These are phyloP conservation scores for Flammula alnicola DNA, from an alignment of 1,284 basidiomycete genomes.

Conservation along the genomic window DNA sequence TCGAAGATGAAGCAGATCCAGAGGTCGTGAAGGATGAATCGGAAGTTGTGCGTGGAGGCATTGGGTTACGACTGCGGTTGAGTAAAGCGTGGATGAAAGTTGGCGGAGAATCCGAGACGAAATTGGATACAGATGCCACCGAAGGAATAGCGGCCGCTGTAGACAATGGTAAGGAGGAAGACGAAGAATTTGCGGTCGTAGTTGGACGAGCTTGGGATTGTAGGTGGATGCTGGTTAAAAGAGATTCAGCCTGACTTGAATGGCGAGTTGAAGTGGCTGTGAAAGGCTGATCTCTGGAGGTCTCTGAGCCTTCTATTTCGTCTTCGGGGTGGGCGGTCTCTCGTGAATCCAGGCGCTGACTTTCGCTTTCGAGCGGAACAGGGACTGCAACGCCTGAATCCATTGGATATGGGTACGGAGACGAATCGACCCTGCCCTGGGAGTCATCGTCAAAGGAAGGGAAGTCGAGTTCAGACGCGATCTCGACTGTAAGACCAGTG, in stretches of 20 bases:
- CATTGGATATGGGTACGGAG: slow-evolving; percentile 17
- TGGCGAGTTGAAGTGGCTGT: slow-evolving; percentile 1
- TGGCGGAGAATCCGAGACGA: slow-evolving; percentile 14
- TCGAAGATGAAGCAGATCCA: slow-evolving; percentile 20
- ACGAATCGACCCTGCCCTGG: slow-evolving; percentile 8
- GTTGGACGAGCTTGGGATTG: slow-evolving; percentile 22
- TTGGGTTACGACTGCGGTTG: slow-evolving; percentile 21
- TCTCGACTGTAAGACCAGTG: slow-evolving; percentile 40
- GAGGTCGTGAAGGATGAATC: slow-evolving; percentile 22
- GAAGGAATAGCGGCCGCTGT: slow-evolving; percentile 1
- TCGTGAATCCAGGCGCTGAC: slow-evolving; percentile 22
- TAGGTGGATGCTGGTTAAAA: slow-evolving; percentile 19
- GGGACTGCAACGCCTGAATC: slow-evolving; percentile 12
- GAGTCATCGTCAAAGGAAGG: slow-evolving; percentile 21
- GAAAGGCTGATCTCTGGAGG: slow-evolving; percentile 13
- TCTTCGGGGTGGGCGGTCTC: slow-evolving; percentile 25
- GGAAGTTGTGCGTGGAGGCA: slow-evolving; percentile 20
- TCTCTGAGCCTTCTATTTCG: slow-evolving; percentile 25
- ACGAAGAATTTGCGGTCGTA: slow-evolving; percentile 11
- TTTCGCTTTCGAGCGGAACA: slow-evolving; percentile 16
- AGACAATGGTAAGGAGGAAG: slow-evolving; percentile 9
- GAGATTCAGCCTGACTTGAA: slow-evolving; percentile 11
- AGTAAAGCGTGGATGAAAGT: slow-evolving; percentile 12
- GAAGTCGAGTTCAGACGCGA: slow-evolving; percentile 30
- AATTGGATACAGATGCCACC: slow-evolving; percentile 2